Conservation (phyloP, 495 filamentous ascomycete genomes). For the Astrothelium subdiscretum region DNA sequence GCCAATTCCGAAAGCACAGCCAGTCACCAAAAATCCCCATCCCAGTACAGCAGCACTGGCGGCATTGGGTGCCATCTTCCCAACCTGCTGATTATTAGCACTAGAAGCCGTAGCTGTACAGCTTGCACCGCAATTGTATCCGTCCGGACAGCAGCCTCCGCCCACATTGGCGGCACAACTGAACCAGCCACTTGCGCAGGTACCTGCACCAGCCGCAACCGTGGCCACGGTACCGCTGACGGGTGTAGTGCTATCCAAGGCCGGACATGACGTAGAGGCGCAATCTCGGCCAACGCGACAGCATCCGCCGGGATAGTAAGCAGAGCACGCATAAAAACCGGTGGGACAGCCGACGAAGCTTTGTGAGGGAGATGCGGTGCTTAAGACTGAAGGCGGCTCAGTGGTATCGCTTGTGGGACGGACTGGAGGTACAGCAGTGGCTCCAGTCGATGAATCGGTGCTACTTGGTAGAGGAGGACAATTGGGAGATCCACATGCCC, state of each 20-base stretch:
- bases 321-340: constrained; percentile 63
- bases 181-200: constrained; percentile 70
- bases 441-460: constrained; percentile 17
- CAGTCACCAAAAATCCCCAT: constrained; percentile 10
- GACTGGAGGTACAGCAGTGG: neutral
- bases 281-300: constrained; percentile 78
- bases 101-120: constrained; percentile 50
- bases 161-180: constrained; percentile 52
- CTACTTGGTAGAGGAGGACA: constrained; percentile 45
- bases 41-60: constrained; percentile 11
- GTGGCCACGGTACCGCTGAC: constrained; percentile 53
- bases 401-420: constrained; percentile 26
- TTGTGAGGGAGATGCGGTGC: constrained; percentile 4
- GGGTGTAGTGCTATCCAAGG: constrained; percentile 38
- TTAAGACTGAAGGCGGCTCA: constrained; percentile 20
- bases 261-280: constrained; percentile 51
- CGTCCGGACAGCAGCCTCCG: constrained; percentile 70
- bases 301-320: constrained; percentile 58
- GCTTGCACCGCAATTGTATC: constrained; percentile 61
- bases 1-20: constrained; percentile 10
- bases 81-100: constrained; percentile 35
- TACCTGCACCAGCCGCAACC: constrained; percentile 33
- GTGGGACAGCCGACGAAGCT: constrained; percentile 47
- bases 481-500: constrained; percentile 24
- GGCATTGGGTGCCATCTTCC: constrained; percentile 41